These are phyloP conservation scores for Fusarium graminum DNA, from an alignment of 2,329 filamentous ascomycete genomes.

Conservation along the genomic window DNA sequence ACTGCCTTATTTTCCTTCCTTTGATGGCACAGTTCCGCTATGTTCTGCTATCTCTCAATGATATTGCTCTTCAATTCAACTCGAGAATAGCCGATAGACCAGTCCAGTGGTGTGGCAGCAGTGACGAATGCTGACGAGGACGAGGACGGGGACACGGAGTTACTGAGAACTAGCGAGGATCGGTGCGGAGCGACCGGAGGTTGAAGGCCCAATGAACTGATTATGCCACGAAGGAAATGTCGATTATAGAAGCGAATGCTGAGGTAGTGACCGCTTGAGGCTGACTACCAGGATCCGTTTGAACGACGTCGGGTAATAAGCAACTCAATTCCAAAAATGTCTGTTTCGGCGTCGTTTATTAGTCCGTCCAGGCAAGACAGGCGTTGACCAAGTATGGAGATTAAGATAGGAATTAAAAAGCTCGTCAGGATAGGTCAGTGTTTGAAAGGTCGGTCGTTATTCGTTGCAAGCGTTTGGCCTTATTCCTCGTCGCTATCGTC, in stretches of 20 bases:
- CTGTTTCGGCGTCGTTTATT: slow-evolving; percentile 8
- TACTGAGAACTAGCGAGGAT: slow-evolving; percentile 42
- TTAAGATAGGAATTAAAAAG: slow-evolving; percentile 31
- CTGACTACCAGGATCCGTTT: slow-evolving; percentile 10
- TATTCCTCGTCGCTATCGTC: slow-evolving; percentile 16
- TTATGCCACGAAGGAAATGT: slow-evolving; percentile 35
- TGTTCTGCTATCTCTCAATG: slow-evolving; percentile 22
- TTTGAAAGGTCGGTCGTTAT: slow-evolving; percentile 28
- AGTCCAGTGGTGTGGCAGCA: slow-evolving; percentile 45
- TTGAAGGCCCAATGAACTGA: slow-evolving; percentile 31
- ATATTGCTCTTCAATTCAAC: slow-evolving; percentile 21
- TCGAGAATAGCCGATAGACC: slow-evolving; percentile 22
- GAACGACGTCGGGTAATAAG: slow-evolving; percentile 11
- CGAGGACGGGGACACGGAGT: slow-evolving; percentile 17
- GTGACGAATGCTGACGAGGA: slow-evolving; percentile 45
- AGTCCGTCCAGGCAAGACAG: slow-evolving; percentile 25
- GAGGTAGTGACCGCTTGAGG: slow-evolving; percentile 2
- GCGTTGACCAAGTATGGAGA: slow-evolving; percentile 26
- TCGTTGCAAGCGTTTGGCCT: slow-evolving; percentile 13
- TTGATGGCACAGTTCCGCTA: slow-evolving; percentile 6
- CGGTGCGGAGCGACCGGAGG: slow-evolving; percentile 40
- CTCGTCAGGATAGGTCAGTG: slow-evolving; percentile 13
- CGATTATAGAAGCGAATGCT: slow-evolving; percentile 31
- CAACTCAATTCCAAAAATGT: slow-evolving; percentile 14
- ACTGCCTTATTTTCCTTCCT: slow-evolving; percentile 15